Conservation (phyloP, 371 early-diverging fungal species). For the Cokeromyces recurvatus region DNA sequence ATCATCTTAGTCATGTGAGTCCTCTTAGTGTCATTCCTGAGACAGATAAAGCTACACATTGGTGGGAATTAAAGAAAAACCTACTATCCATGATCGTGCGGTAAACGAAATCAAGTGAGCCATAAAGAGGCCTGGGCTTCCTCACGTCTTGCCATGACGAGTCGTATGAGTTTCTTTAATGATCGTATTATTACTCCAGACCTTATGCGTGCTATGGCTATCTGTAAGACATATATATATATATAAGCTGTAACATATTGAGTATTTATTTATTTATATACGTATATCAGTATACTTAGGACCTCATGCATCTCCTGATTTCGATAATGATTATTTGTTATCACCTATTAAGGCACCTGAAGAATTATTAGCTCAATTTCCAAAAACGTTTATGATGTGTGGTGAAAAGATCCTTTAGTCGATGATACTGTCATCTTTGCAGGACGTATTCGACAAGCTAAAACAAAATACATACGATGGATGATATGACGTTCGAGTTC, state of each 20-base stretch:
- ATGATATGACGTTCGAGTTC: constrained; percentile 44
- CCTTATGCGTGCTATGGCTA: constrained; percentile 88
- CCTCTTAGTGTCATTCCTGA: constrained; percentile 55
- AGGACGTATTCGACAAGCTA: constrained; percentile 81
- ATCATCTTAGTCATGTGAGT: constrained; percentile 52
- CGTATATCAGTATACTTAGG: constrained; percentile 78
- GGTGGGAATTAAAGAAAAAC: too few relatives aligned
- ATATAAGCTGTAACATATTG: background rate
- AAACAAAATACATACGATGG: constrained; percentile 27
- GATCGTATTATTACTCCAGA: constrained; percentile 82
- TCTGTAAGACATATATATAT: constrained; percentile 43
- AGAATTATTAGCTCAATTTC: constrained; percentile 83
- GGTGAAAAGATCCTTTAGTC: constrained; percentile 95
- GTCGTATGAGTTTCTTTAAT: constrained; percentile 81
- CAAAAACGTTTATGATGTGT: constrained; percentile 84
- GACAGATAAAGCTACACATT: constrained; percentile 21
- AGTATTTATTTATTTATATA: background rate
- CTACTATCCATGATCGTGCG: constrained; percentile 18
- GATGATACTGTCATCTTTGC: constrained; percentile 95
- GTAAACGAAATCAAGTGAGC: too few relatives aligned
- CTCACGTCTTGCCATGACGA: constrained; percentile 74
- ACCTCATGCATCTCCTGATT: constrained; percentile 73
- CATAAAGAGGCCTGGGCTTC: constrained; percentile 33
- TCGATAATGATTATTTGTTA: constrained; percentile 77
- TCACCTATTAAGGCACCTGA: constrained; percentile 90